These are phyloP conservation scores for Moesziomyces sp. DNA, from an alignment of 1,284 basidiomycete genomes.

Conservation along the genomic window DNA sequence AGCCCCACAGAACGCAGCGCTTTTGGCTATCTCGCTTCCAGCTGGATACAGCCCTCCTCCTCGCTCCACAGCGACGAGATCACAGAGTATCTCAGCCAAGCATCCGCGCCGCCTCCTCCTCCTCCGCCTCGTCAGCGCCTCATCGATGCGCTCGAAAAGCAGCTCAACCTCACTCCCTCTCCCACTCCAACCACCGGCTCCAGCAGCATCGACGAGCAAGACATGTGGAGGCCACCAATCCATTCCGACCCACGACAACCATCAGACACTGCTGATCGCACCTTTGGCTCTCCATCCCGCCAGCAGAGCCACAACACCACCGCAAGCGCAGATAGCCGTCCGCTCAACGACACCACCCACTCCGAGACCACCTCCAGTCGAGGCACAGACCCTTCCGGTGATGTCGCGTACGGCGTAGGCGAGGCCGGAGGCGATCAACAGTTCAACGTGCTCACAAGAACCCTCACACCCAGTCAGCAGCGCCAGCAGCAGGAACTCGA, in stretches of 20 bases:
- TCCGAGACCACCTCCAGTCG: slow-evolving; percentile 29
- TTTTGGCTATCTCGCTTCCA: slow-evolving; percentile 24
- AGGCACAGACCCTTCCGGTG: slow-evolving; percentile 16
- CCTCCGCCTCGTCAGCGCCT: slow-evolving; percentile 6
- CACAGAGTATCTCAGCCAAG: slow-evolving; percentile 21
- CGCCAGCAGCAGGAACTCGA: slow-evolving; percentile 23
- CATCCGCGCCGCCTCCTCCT: neutral
- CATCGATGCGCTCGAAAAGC: slow-evolving; percentile 21
- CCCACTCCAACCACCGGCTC: slow-evolving; percentile 6
- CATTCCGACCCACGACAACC: neutral
- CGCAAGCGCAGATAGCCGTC: slow-evolving; percentile 9
- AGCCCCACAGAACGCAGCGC: slow-evolving; percentile 28
- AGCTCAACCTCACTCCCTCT: slow-evolving; percentile 12
- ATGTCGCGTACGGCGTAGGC: slow-evolving; percentile 27
- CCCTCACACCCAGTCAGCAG: slow-evolving; percentile 13
- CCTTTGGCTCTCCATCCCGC: slow-evolving; percentile 18
- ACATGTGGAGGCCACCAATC: slow-evolving; percentile 8
- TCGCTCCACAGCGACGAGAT: slow-evolving; percentile 13
- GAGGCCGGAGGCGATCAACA: slow-evolving; percentile 25
- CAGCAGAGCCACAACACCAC: slow-evolving; percentile 11
- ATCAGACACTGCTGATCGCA: slow-evolving; percentile 18
- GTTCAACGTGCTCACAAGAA: slow-evolving; percentile 10
- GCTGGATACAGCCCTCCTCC: slow-evolving; percentile 5
- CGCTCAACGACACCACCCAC: neutral
- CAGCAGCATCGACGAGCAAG: slow-evolving; percentile 3